phyloP scores from a whole-genome alignment of 2,329 filamentous ascomycete genomes.

The Penicillium hordei region DNA sequence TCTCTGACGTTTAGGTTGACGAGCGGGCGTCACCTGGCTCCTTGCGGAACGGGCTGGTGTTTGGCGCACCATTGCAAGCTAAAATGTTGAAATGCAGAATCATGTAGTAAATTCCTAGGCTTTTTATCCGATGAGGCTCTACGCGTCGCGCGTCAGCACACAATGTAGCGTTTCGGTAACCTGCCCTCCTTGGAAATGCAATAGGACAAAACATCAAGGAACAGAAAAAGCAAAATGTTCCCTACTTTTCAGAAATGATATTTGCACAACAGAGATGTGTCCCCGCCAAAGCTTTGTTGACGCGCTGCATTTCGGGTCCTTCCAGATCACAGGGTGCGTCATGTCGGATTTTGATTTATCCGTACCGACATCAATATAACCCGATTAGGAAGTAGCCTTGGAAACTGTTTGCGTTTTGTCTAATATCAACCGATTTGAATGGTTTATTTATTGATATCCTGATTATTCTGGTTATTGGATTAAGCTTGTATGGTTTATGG shows the following conservation, averaged over 20 bases:
- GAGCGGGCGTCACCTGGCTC: conserved; percentile 13
- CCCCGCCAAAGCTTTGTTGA: neutral
- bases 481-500: neutral
- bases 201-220: neutral
- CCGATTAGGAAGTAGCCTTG: neutral
- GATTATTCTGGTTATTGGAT: rapidly evolving
- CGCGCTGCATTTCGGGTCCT: neutral
- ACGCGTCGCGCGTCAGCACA: conserved; percentile 9
- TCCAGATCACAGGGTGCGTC: conserved; percentile 6
- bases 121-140: neutral
- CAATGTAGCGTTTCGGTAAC: neutral
- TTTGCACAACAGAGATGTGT: neutral
- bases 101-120: neutral
- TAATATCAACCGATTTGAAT: neutral
- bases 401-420: neutral
- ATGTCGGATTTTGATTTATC: conserved; percentile 9
- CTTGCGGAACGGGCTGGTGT: conserved; percentile 18
- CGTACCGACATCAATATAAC: conserved; percentile 10
- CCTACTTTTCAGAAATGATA: neutral
- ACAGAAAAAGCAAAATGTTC: neutral
- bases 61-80: conserved; percentile 23
- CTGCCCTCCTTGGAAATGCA: neutral
- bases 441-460: neutral
- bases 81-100: neutral
- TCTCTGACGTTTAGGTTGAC: conserved; percentile 10